These are phyloP conservation scores for Daldinia childiae DNA, from an alignment of 495 filamentous ascomycete genomes.

Conservation along the genomic window DNA sequence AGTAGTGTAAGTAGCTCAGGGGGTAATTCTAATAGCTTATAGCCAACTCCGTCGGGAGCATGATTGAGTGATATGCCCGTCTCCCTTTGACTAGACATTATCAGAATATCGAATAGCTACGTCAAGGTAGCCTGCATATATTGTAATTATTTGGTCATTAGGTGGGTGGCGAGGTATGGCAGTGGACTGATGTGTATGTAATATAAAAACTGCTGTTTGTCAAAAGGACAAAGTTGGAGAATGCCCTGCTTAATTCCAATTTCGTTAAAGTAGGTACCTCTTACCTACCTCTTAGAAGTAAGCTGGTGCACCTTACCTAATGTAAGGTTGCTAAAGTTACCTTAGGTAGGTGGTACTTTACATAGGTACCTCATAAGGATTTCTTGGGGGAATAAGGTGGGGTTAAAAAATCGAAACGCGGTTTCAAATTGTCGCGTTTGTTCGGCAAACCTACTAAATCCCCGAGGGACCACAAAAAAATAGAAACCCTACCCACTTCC, in stretches of 20 bases:
- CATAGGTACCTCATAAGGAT: too few species aligned
- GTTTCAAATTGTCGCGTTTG: conserved; percentile 30
- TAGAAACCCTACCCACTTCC: conserved; percentile 34
- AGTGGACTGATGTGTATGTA: not conserved
- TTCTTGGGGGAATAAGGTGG: conserved; percentile 9
- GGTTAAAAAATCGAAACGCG: conserved; percentile 28
- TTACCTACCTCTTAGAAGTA: too few species aligned
- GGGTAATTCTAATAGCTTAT: conserved; percentile 84
- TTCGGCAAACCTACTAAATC: conserved; percentile 26
- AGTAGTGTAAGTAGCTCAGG: conserved; percentile 75
- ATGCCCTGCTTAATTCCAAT: not conserved
- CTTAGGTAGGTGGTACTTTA: too few species aligned
- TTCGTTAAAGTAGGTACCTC: too few species aligned
- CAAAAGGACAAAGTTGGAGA: not conserved
- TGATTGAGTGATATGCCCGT: conserved; percentile 71
- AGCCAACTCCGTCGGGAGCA: conserved; percentile 65
- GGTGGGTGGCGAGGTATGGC: not conserved
- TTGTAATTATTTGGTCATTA: not conserved
- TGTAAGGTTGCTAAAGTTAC: not conserved
- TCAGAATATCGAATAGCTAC: not conserved
- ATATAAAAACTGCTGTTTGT: not conserved
- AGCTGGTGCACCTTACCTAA: not conserved
- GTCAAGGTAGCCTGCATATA: not conserved
- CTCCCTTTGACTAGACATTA: conserved; percentile 71
- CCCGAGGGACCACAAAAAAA: conserved; percentile 34